phyloP scores from a whole-genome alignment of 805 yeast genomes.

The Candida koratica region DNA sequence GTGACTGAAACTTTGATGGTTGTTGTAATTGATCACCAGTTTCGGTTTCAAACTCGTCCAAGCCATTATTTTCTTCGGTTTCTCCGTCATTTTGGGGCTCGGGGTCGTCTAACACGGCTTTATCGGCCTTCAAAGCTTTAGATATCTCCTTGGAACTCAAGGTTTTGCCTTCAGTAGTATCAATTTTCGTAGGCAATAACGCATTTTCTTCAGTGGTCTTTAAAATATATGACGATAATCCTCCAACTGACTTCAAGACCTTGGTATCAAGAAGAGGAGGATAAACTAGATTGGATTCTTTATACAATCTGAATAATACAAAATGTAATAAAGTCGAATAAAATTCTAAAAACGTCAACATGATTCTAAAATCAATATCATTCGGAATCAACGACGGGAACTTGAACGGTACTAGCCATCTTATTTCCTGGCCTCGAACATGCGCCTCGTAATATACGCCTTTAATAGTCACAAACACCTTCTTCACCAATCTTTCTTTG shows the following conservation, averaged over 20 bases:
- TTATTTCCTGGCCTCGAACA: conserved; percentile 84
- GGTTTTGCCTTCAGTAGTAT: conserved; percentile 28
- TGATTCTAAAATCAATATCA: conserved; percentile 93
- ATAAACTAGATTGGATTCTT: conserved; percentile 79
- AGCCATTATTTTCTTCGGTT: conserved; percentile 25
- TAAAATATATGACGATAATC: conserved; percentile 76
- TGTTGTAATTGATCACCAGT: conserved; percentile 72
- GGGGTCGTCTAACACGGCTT: conserved; percentile 33
- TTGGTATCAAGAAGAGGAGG: conserved; percentile 80
- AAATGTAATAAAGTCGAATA: conserved; percentile 90
- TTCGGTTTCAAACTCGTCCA: conserved; percentile 69
- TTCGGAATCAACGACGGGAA: conserved; percentile 93
- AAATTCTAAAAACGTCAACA: conserved; percentile 94
- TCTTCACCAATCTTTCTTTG: conserved; percentile 72
- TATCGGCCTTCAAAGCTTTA: conserved; percentile 53
- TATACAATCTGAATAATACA: conserved; percentile 77
- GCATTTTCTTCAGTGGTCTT: conserved; percentile 45
- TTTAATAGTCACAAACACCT: conserved; percentile 93
- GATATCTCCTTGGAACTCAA: conserved; percentile 41
- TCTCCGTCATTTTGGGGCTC: conserved; percentile 17
- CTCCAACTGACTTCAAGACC: conserved; percentile 83
- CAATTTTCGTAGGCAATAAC: conserved; percentile 33
- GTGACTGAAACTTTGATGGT: conserved; percentile 51
- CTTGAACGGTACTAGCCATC: conserved; percentile 96
- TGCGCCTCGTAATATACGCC: conserved; percentile 94